phyloP scores from a whole-genome alignment of 352 stramenopile species.

The Phytophthora meadii region DNA sequence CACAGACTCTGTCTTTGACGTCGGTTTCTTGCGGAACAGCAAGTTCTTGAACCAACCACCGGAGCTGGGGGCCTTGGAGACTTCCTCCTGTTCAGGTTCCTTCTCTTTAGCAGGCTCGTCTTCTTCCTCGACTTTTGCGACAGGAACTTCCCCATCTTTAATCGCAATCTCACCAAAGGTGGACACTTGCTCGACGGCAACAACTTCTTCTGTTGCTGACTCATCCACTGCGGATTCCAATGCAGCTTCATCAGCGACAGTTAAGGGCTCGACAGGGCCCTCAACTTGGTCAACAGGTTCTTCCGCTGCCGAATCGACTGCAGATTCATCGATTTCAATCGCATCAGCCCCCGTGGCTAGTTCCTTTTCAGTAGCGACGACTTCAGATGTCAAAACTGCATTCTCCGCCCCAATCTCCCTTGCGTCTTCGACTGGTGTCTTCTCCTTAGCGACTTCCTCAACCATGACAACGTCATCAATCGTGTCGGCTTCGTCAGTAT shows the following conservation, averaged over 20 bases:
- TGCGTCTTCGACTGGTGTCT: neutral
- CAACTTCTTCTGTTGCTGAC: neutral
- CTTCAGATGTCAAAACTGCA: no score
- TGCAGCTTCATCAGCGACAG: no score
- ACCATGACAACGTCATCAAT: no score
- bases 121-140: neutral
- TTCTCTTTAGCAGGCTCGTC: neutral
- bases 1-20: neutral
- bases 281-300: no score
- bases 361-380: no score
- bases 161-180: slow-evolving; percentile 2
- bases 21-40: slow-evolving; percentile 28
- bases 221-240: neutral
- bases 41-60: slow-evolving; percentile 32
- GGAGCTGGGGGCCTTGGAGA: slow-evolving; percentile 1
- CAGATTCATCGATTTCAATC: no score
- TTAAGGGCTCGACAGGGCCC: no score
- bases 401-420: no score
- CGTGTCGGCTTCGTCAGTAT: no score
- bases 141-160: slow-evolving; percentile 4
- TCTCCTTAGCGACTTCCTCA: neutral
- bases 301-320: no score
- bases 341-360: no score
- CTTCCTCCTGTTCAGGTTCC: slow-evolving; percentile 1
- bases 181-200: neutral